Base-by-base conservation (phyloP, 345 rosid species). In the Viola odorata region DNA sequence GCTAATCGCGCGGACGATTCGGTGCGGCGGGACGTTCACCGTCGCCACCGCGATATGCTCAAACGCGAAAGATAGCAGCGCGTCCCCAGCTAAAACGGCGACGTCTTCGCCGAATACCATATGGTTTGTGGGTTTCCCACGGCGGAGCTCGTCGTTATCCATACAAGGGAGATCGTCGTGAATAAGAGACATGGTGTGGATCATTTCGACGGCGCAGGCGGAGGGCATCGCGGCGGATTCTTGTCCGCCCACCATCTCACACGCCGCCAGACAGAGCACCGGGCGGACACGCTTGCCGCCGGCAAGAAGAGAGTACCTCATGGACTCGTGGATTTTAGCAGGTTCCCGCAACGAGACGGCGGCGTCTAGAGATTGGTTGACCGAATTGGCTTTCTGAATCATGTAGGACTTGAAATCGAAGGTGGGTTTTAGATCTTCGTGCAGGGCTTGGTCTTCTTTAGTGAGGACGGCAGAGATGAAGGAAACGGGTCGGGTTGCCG, bases 101-200 rank as follows among this genome's bases (percentile, higher is more conserved):
- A 90, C 77, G 58, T 86, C 88, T 55, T 90, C 97, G 1, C 97
- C 96, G 50, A 67, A 94, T 3, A 88, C 88, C 60, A 74, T 85
- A 73, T 94, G 99, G 50, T 94, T 94, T 0, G 97, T 90, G 10
- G 97, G 91, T 51, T 90, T 90, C 3, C 99, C 97, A 0, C 97
- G 94, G 69, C 99, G 97, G 69, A 90, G 84, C 53, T 88, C 95
- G 68, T 90, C 97, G 80, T 94, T 85, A 32, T 94, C 97, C 97
- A 90, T 94, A 50, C 95, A 88, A 40, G 99, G 97, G 6, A 94
- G 77, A 52, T 94, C 99, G 58, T 94, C 99, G 51, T 94, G 99
- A 54, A 94, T 90, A 7, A 94, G 73, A 0, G 97, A 94, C 97
- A 94, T 94, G 65, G 97, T 86, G 64, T 90, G 97, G 58, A 90